Evolutionary conservation across 2,329 filamentous ascomycete species (phyloP).

Genomic region (Colletotrichum coccodes): DNA sequence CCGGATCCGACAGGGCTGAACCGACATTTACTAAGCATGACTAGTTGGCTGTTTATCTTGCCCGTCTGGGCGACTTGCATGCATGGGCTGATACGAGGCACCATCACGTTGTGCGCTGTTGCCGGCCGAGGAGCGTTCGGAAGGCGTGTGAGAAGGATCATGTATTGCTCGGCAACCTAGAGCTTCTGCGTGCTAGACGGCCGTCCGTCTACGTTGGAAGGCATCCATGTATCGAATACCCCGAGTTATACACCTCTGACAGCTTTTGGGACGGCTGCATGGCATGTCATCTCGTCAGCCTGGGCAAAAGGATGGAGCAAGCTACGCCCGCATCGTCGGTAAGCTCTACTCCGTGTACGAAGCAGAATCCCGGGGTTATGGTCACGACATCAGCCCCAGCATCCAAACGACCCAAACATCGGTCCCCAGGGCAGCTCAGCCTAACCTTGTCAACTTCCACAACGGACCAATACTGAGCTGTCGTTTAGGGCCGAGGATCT

Average conservation of each 20-base stretch:
- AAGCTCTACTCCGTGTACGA: neutral
- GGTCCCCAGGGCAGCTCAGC: neutral
- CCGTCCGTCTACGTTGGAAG: neutral
- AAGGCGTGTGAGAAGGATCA: neutral
- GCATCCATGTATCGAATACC: neutral
- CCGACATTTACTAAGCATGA: neutral
- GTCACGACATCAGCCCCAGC: constrained; percentile 1
- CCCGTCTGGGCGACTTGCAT: constrained; percentile 21
- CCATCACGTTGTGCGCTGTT: neutral
- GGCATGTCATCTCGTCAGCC: neutral
- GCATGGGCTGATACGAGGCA: constrained; percentile 21
- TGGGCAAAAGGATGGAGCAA: neutral
- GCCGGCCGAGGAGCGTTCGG: neutral
- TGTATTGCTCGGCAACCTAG: neutral
- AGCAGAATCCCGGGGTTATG: neutral
- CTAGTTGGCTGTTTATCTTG: neutral
- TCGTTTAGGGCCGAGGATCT: neutral
- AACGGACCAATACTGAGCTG: neutral
- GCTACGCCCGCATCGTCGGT: neutral
- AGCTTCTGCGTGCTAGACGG: neutral
- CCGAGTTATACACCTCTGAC: neutral
- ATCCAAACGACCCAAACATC: neutral
- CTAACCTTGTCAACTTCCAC: neutral
- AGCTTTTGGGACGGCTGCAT: too few species aligned
- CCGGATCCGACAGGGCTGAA: constrained; percentile 21